Conservation (phyloP, 2,329 filamentous ascomycete genomes). For the Diaporthe destruens region DNA sequence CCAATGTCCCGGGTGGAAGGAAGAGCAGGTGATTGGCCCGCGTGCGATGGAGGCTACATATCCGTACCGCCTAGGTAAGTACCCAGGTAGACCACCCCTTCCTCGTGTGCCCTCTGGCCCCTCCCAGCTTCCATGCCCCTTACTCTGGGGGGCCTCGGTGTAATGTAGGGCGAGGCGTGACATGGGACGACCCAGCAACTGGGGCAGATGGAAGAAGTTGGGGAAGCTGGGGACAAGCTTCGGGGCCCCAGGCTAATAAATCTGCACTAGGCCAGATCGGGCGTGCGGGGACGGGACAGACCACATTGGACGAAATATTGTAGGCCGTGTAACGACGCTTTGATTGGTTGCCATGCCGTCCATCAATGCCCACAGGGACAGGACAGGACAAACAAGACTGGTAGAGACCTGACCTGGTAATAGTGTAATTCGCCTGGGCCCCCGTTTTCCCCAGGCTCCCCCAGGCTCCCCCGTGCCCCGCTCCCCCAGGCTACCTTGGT, state of each 20-base stretch:
- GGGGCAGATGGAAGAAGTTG: not conserved
- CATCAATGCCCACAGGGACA: no score
- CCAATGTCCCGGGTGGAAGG: not conserved
- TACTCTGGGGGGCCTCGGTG: not conserved
- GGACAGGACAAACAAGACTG: not conserved
- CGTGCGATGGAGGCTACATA: no score
- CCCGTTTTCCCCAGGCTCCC: no score
- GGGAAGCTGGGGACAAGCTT: conserved; percentile 28
- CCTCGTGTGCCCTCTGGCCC: no score
- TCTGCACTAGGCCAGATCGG: not conserved
- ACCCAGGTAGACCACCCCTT: not conserved
- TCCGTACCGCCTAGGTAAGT: no score
- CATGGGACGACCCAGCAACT: not conserved
- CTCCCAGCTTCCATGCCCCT: no score
- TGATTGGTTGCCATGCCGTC: not conserved
- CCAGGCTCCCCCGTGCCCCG: no score
- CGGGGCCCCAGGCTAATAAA: conserved; percentile 11
- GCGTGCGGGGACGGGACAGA: conserved; percentile 20
- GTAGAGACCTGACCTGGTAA: no score
- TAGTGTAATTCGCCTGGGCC: no score
- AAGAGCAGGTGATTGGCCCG: not conserved
- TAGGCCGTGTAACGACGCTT: not conserved
- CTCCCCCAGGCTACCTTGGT: no score
- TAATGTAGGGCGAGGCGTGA: not conserved
- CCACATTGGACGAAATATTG: no score